Conservation (phyloP, 2,329 filamentous ascomycete species). For the Acephala macrosclerotiorum region DNA sequence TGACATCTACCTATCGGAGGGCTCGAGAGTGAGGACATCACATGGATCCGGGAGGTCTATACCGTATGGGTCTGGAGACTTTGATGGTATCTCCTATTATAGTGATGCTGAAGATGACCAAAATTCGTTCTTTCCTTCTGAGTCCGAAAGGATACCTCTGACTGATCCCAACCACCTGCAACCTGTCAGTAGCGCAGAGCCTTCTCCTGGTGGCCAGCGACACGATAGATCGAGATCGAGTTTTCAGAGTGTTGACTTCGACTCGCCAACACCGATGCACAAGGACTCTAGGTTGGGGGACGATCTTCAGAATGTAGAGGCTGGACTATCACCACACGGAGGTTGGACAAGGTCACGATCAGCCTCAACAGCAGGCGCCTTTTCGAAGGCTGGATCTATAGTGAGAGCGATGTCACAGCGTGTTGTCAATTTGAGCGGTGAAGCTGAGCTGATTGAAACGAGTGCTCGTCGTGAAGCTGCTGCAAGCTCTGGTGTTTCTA, state of each 20-base stretch:
- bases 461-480: slow-evolving; percentile 47
- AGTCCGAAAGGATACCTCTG: slow-evolving; percentile 66
- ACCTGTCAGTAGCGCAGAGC: slow-evolving; percentile 58
- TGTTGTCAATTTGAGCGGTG: slow-evolving; percentile 96
- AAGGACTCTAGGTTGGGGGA: slow-evolving; percentile 63
- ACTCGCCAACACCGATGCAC: slow-evolving; percentile 45
- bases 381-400: slow-evolving; percentile 76
- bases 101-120: slow-evolving; percentile 27
- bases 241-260: slow-evolving; percentile 61
- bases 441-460: slow-evolving; percentile 80
- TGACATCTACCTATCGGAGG: too few species aligned
- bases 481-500: slow-evolving; percentile 22
- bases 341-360: slow-evolving; percentile 58
- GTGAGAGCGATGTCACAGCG: slow-evolving; percentile 92
- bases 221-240: slow-evolving; percentile 55
- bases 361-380: slow-evolving; percentile 70
- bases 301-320: slow-evolving; percentile 66
- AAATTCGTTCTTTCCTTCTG: slow-evolving; percentile 45
- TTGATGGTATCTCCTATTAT: slow-evolving; percentile 22
- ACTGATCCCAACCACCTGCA: slow-evolving; percentile 63
- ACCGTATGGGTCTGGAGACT: slow-evolving; percentile 39
- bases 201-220: slow-evolving; percentile 48
- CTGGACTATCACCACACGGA: slow-evolving; percentile 51
- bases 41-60: slow-evolving; percentile 33
- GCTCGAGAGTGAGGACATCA: too few species aligned